Evolutionary conservation across 1,284 basidiomycete genomes (phyloP).

Genomic region (Ustilago esculenta): DNA sequence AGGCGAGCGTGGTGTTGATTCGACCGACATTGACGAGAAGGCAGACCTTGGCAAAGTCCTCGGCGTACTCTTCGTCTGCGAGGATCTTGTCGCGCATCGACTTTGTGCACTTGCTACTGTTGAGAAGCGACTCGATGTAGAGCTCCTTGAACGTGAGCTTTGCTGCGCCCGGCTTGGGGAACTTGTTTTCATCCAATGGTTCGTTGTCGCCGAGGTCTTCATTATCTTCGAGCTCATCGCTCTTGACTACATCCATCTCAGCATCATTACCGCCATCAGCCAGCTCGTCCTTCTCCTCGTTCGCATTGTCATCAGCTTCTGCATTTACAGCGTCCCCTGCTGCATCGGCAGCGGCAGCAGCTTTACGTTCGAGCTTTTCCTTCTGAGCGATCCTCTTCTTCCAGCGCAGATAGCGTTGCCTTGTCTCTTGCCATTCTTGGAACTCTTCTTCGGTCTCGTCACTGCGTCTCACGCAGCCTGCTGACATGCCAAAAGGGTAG

Average conservation of each 20-base stretch:
- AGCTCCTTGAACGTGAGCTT: conserved; percentile 78
- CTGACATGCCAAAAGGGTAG: conserved; percentile 61
- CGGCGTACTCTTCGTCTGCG: conserved; percentile 79
- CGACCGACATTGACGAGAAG: conserved; percentile 89
- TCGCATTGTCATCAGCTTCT: conserved; percentile 12
- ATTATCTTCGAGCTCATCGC: conserved; percentile 14
- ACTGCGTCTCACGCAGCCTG: conserved; percentile 51
- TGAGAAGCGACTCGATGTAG: conserved; percentile 81
- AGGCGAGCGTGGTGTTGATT: conserved; percentile 93
- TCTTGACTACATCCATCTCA: conserved; percentile 4
- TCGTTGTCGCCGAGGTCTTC: conserved; percentile 43
- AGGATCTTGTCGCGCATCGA: conserved; percentile 84
- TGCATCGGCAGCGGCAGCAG: conserved; percentile 21
- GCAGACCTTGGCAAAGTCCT: conserved; percentile 81
- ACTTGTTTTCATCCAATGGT: conserved; percentile 42
- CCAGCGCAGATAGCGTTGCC: conserved; percentile 37
- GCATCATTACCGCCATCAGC: conserved; percentile 33
- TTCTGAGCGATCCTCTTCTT: conserved; percentile 33
- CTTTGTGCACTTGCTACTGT: conserved; percentile 84
- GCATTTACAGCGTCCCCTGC: conserved; percentile 12
- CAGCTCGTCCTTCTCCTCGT: conserved; percentile 48
- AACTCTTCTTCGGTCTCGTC: conserved; percentile 57
- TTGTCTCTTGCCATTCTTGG: conserved; percentile 34
- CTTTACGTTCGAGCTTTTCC: conserved; percentile 37
- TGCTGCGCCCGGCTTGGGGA: conserved; percentile 51